Percentiles rank a stretch among this genome's conserved stretches.
Conservation (phyloP, 73 alveolate genomes). For the Effrenium voratum region DNA sequence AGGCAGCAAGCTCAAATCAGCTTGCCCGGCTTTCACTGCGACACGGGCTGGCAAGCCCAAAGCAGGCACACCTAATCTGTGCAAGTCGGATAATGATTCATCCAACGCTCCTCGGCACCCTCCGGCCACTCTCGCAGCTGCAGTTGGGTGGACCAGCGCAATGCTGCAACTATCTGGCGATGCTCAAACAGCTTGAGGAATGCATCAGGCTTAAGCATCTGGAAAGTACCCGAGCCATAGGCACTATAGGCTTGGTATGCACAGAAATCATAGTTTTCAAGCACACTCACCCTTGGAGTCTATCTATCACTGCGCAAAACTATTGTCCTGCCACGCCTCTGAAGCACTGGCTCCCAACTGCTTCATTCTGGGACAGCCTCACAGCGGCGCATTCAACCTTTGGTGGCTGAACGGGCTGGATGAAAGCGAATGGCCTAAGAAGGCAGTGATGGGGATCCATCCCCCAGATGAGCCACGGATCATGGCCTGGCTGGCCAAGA, state of each 20-base stretch:
- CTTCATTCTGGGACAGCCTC: conserved; percentile 74
- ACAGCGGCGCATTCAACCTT: neutral
- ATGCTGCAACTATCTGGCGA: conserved; percentile 28
- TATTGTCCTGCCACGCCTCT: neutral
- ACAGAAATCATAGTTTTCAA: neutral
- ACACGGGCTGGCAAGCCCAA: neutral
- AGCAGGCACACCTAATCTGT: too few species aligned
- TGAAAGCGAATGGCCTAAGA: too few species aligned
- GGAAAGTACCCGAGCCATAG: neutral
- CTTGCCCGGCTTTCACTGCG: neutral
- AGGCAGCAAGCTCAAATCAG: too few species aligned
- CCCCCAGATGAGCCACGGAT: conserved; percentile 61
- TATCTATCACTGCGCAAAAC: neutral
- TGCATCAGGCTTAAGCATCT: neutral
- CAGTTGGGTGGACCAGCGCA: conserved; percentile 85
- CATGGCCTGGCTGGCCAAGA: conserved; percentile 34
- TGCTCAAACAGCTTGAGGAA: neutral
- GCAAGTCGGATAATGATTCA: too few species aligned
- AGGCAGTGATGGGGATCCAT: conserved; percentile 34
- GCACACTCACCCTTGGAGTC: neutral
- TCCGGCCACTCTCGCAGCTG: conserved; percentile 86
- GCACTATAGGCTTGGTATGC: neutral
- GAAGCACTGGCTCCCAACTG: conserved; percentile 48
- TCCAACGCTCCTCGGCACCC: conserved; percentile 68
- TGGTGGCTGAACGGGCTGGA: too few species aligned